A percentile compares a stretch with the other conserved stretches of the same genome.
phyloP scores from a whole-genome alignment of 495 filamentous ascomycete species.

The Opeltia flavorubescens region DNA sequence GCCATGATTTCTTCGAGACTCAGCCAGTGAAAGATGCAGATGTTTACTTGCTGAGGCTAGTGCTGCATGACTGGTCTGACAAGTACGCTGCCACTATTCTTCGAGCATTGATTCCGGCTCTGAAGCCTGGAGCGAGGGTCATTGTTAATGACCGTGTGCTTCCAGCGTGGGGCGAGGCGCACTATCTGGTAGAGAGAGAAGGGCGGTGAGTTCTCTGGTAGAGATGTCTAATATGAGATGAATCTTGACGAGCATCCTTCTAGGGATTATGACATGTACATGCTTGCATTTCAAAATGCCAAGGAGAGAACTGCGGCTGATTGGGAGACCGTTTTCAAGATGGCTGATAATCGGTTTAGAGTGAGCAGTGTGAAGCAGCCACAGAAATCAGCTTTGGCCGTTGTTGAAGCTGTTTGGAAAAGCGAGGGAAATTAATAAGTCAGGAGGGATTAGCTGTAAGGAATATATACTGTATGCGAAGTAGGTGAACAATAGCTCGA shows the following conservation, averaged over 20 bases:
- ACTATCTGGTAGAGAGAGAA: conserved; percentile 11
- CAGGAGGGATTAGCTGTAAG: no score
- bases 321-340: conserved; percentile 21
- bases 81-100: conserved; percentile 41
- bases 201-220: neutral
- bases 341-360: conserved; percentile 18
- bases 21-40: conserved; percentile 40
- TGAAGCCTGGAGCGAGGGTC: conserved; percentile 36
- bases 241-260: neutral
- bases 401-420: conserved; percentile 15
- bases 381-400: conserved; percentile 7
- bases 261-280: conserved; percentile 24
- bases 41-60: conserved; percentile 43
- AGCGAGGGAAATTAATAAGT: neutral
- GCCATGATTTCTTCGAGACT: conserved; percentile 40
- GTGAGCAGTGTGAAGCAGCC: conserved; percentile 8
- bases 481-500: no score
- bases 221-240: neutral
- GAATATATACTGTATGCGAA: no score
- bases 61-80: conserved; percentile 45
- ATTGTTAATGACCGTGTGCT: conserved; percentile 31
- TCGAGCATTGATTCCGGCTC: conserved; percentile 35
- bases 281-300: conserved; percentile 24
- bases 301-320: conserved; percentile 21
- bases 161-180: conserved; percentile 13